Evolutionary conservation across 208 protist species (phyloP).

Genomic region (Leptomonas pyrrhocoris): DNA sequence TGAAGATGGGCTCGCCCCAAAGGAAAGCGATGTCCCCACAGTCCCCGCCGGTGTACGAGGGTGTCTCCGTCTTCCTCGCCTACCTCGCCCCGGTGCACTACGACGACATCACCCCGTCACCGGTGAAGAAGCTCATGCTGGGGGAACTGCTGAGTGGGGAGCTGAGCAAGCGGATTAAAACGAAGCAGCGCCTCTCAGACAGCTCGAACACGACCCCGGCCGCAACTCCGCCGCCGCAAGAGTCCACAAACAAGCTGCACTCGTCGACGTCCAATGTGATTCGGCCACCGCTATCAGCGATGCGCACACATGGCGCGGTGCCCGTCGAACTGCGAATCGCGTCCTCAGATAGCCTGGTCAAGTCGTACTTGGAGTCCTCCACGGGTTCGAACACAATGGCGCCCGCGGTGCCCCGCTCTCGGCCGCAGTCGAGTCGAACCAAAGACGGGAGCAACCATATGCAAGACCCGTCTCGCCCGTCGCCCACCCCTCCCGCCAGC

Average conservation of each 20-base stretch:
- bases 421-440: conserved; percentile 8
- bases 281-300: neutral
- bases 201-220: neutral
- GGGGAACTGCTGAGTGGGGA: conserved; percentile 46
- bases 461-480: conserved; percentile 7
- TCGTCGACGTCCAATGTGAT: neutral
- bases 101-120: conserved; percentile 67
- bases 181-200: conserved; percentile 20
- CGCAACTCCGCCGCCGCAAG: neutral
- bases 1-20: conserved; percentile 5
- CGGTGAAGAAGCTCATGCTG: conserved; percentile 38
- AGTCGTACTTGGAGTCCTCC: conserved; percentile 9
- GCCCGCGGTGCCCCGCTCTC: conserved; percentile 16
- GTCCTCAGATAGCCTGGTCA: conserved; percentile 7
- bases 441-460: conserved; percentile 1
- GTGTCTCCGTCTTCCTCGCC: conserved; percentile 71
- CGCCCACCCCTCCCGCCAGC: conserved; percentile 7
- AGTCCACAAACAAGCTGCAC: neutral
- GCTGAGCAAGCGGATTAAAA: conserved; percentile 37
- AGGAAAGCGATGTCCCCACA: conserved; percentile 1
- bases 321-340: conserved; percentile 4
- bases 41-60: conserved; percentile 9
- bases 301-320: neutral
- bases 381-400: neutral
- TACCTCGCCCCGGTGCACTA: conserved; percentile 85